These are phyloP conservation scores for Whalleya microplaca DNA, from an alignment of 2,329 filamentous ascomycete genomes.

Conservation along the genomic window DNA sequence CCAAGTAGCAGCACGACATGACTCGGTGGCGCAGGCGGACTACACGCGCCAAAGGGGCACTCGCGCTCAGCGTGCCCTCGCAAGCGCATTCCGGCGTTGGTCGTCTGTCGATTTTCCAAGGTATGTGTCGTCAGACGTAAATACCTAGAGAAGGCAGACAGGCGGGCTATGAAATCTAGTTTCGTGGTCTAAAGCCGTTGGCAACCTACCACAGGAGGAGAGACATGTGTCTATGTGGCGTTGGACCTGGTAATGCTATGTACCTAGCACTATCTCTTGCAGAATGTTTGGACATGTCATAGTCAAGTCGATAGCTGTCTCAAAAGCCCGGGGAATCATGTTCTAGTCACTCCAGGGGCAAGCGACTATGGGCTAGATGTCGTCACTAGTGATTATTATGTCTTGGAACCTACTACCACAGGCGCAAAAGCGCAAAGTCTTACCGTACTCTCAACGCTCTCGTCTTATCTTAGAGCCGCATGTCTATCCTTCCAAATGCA, in stretches of 20 bases:
- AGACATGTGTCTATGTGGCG: neutral
- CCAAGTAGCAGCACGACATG: neutral
- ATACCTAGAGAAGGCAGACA: too few relatives aligned
- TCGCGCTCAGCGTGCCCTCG: too few relatives aligned
- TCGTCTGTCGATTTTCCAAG: too few relatives aligned
- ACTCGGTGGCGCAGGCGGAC: neutral
- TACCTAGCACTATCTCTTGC: too few relatives aligned
- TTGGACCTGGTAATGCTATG: neutral
- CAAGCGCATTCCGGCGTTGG: too few relatives aligned
- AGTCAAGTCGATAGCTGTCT: neutral
- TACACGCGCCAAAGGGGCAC: too few relatives aligned
- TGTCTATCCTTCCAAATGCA: conserved; percentile 14
- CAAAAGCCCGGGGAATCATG: neutral
- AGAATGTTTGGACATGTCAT: neutral
- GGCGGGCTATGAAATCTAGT: neutral
- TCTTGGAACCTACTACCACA: neutral
- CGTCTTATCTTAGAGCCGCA: conserved; percentile 21
- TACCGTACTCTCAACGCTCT: neutral
- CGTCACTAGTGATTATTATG: neutral
- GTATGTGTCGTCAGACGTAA: too few relatives aligned
- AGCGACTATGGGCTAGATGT: neutral
- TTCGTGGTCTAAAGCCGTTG: neutral
- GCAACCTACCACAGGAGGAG: neutral
- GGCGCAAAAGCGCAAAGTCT: conserved; percentile 3
- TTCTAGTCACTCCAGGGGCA: too few relatives aligned